These are phyloP conservation scores for Apiosordaria backusii DNA, from an alignment of 495 filamentous ascomycete genomes.

Conservation along the genomic window DNA sequence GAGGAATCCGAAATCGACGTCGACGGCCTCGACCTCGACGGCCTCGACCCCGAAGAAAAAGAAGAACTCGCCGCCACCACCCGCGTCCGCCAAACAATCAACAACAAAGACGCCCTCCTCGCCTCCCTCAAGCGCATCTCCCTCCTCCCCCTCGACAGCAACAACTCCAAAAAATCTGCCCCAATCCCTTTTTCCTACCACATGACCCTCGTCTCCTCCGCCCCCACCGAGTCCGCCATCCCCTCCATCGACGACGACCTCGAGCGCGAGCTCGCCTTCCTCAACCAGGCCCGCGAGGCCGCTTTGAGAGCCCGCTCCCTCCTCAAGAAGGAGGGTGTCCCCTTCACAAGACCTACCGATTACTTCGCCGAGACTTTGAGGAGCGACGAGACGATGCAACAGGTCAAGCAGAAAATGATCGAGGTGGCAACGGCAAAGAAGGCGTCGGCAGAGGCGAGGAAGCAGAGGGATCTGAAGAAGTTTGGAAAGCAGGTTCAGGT, in stretches of 20 bases:
- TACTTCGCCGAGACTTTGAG: slow-evolving; percentile 99
- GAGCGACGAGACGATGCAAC: slow-evolving; percentile 96
- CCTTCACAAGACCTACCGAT: slow-evolving; percentile 83
- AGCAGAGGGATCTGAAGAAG: slow-evolving; percentile 94
- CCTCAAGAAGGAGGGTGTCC: slow-evolving; percentile 75
- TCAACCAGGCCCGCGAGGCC: slow-evolving; percentile 81
- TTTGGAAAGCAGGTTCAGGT: slow-evolving; percentile 99
- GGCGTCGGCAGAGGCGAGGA: slow-evolving; percentile 83
- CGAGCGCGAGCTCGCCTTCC: slow-evolving; percentile 84
- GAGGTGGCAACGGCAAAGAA: slow-evolving; percentile 91
- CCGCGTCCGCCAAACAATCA: slow-evolving; percentile 92
- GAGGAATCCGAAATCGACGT: slow-evolving; percentile 67
- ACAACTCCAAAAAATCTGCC: slow-evolving; percentile 4
- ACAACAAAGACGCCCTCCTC: slow-evolving; percentile 85
- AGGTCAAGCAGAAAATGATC: slow-evolving; percentile 87
- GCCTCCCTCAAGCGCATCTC: slow-evolving; percentile 72
- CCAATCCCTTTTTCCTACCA: slow-evolving; percentile 51
- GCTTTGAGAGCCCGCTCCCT: slow-evolving; percentile 64
- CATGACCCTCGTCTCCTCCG: slow-evolving; percentile 49
- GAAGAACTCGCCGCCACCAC: slow-evolving; percentile 70
- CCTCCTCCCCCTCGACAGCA: slow-evolving; percentile 52
- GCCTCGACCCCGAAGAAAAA: slow-evolving; percentile 72
- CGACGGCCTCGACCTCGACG: slow-evolving; percentile 63
- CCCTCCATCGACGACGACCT: slow-evolving; percentile 81
- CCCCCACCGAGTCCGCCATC: slow-evolving; percentile 50